Conservation (phyloP, 1,284 basidiomycete genomes). For the Trametes versicolor region DNA sequence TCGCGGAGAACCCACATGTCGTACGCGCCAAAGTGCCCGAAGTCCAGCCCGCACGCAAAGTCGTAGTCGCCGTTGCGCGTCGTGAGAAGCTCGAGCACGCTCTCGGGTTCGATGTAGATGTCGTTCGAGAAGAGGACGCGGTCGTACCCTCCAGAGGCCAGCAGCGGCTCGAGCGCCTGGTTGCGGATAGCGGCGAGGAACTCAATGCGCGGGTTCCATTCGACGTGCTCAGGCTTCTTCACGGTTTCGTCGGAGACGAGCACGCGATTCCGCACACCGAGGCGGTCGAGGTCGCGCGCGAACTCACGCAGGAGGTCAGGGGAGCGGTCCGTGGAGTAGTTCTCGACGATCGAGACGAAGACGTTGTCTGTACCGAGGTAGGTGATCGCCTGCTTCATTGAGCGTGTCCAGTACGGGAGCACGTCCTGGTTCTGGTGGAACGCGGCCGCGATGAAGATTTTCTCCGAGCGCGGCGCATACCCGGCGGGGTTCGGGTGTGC, state of each 20-base stretch:
- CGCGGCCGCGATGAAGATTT: constrained; percentile 51
- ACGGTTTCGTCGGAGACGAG: constrained; percentile 45
- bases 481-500: constrained; percentile 34
- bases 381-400: constrained; percentile 48
- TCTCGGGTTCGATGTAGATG: constrained; percentile 56
- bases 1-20: constrained; percentile 59
- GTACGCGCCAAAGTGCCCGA: constrained; percentile 53
- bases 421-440: constrained; percentile 52
- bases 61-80: constrained; percentile 60
- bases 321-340: constrained; percentile 57
- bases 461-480: constrained; percentile 42
- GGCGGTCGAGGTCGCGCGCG: constrained; percentile 43
- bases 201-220: constrained; percentile 51
- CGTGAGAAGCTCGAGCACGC: constrained; percentile 55
- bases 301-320: constrained; percentile 51
- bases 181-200: constrained; percentile 58
- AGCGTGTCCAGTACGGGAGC: constrained; percentile 52
- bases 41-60: constrained; percentile 65
- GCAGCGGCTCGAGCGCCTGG: constrained; percentile 54
- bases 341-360: constrained; percentile 67
- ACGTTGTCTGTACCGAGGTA: constrained; percentile 60
- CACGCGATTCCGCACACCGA: constrained; percentile 48
- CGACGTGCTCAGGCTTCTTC: constrained; percentile 46
- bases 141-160: constrained; percentile 50
- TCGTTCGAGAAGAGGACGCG: constrained; percentile 62